These are phyloP conservation scores for Alternaria triticina DNA, from an alignment of 2,329 filamentous ascomycete species.

Conservation along the genomic window DNA sequence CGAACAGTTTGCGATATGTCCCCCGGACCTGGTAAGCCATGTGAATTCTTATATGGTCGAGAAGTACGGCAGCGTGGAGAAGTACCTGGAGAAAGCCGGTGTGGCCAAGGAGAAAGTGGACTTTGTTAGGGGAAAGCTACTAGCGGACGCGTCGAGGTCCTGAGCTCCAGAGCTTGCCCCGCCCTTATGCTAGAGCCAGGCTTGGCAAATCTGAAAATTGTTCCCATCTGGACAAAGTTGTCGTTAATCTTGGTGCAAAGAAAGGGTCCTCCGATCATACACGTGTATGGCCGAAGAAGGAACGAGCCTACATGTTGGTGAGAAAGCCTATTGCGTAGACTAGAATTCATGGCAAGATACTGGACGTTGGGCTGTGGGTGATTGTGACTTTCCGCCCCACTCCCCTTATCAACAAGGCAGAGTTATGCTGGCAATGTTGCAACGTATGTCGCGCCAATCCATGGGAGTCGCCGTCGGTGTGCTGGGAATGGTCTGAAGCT, in stretches of 20 bases:
- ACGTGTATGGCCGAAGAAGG: neutral
- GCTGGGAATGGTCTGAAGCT: conserved; percentile 6
- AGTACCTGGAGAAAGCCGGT: conserved; percentile 70
- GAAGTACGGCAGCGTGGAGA: conserved; percentile 69
- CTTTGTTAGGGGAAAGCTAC: conserved; percentile 42
- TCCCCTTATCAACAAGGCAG: neutral
- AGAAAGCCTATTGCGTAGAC: neutral
- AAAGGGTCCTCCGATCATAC: neutral
- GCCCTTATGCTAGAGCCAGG: neutral
- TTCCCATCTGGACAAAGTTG: neutral
- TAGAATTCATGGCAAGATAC: neutral
- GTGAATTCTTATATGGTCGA: conserved; percentile 65
- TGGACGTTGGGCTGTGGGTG: neutral
- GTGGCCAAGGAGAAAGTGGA: conserved; percentile 47
- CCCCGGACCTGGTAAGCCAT: conserved; percentile 66
- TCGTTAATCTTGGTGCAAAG: neutral
- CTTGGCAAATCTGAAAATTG: conserved; percentile 6
- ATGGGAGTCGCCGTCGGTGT: conserved; percentile 8
- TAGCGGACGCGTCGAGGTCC: conserved; percentile 20
- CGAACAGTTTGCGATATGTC: conserved; percentile 70
- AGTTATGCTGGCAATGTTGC: conserved; percentile 1
- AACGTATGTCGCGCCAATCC: neutral
- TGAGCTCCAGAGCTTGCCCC: conserved; percentile 3
- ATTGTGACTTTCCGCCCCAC: neutral
- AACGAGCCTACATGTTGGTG: neutral